Conservation (phyloP, 2,329 filamentous ascomycete species). For the Phyllosticta paracitricarpa region DNA sequence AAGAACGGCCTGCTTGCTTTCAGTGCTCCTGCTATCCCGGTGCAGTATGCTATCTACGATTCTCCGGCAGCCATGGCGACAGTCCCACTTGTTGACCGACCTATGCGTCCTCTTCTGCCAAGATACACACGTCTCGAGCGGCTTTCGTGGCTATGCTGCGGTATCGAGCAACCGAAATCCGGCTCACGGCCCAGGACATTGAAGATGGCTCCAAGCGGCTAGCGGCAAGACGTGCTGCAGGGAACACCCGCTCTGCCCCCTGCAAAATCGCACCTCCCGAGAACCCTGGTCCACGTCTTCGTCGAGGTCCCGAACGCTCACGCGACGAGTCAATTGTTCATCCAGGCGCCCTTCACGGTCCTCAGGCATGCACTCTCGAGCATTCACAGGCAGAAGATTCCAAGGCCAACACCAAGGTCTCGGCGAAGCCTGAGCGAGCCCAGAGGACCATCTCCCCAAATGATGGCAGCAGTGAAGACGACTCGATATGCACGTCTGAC, state of each 20-base stretch:
- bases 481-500: neutral
- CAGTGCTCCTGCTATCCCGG: neutral
- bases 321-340: conserved; percentile 19
- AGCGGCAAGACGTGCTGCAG: conserved; percentile 17
- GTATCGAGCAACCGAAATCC: conserved; percentile 26
- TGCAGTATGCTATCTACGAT: neutral
- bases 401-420: neutral
- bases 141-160: conserved; percentile 22
- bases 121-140: neutral
- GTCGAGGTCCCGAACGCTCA: conserved; percentile 22
- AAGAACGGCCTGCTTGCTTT: neutral
- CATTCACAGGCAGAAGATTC: neutral
- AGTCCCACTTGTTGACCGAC: neutral
- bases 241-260: conserved; percentile 1
- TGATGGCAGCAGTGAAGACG: neutral
- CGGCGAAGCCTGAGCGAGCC: neutral
- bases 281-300: conserved; percentile 16
- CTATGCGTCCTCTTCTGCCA: conserved; percentile 5
- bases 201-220: conserved; percentile 25
- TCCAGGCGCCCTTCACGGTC: neutral
- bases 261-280: conserved; percentile 2
- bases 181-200: conserved; percentile 26
- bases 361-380: neutral
- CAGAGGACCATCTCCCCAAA: neutral
- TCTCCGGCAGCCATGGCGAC: neutral